Conservation (phyloP, 2,329 filamentous ascomycete species). For the Paecilomyces formosus region DNA sequence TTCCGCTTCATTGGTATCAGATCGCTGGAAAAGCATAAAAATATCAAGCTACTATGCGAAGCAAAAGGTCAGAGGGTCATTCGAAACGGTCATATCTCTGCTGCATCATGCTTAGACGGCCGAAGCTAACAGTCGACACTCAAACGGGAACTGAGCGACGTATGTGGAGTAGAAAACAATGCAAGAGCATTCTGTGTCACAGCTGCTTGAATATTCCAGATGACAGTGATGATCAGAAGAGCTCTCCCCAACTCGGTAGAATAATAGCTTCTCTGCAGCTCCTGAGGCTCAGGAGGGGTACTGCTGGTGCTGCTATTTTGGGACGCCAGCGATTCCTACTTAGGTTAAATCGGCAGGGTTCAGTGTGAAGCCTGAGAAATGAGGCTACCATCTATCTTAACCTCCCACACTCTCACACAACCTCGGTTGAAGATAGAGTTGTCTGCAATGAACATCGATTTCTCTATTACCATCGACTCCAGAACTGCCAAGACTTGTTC, state of each 20-base stretch:
- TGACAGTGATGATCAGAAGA: too few species aligned
- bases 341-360: constrained; percentile 11
- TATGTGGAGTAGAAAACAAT: background rate
- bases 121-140: background rate
- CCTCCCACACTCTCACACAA: too few species aligned
- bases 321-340: constrained; percentile 1
- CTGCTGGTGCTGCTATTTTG: constrained; percentile 4
- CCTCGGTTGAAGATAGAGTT: too few species aligned
- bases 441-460: too few species aligned
- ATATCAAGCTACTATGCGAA: background rate
- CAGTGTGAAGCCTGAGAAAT: background rate
- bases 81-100: background rate
- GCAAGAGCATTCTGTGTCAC: too few species aligned
- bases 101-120: background rate
- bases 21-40: background rate
- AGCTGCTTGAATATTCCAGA: too few species aligned
- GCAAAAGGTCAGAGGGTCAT: background rate
- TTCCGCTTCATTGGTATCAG: background rate
- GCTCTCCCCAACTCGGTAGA: too few species aligned
- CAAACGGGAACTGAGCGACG: background rate
- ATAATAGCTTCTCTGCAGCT: background rate
- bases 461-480: too few species aligned
- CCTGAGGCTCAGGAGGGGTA: constrained; percentile 1
- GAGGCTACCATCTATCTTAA: too few species aligned
- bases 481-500: too few species aligned